Conservation (phyloP, 2,329 filamentous ascomycete genomes). For the Hypomyces perniciosus region DNA sequence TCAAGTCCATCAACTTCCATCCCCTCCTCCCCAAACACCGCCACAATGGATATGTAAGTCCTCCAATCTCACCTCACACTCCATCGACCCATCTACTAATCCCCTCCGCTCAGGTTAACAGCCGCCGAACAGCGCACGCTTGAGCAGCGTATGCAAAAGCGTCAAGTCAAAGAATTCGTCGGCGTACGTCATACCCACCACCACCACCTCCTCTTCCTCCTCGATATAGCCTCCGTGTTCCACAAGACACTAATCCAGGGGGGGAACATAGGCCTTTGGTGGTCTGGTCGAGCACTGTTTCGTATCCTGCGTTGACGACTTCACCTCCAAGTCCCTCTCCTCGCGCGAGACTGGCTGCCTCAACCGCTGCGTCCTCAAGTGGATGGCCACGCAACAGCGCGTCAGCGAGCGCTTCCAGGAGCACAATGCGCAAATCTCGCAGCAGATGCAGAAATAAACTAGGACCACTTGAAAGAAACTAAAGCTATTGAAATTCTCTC, state of each 20-base stretch:
- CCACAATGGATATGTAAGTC: slow-evolving; percentile 26
- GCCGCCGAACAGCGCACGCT: slow-evolving; percentile 84
- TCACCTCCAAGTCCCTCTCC: slow-evolving; percentile 92
- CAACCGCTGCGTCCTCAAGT: slow-evolving; percentile 92
- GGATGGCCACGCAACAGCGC: slow-evolving; percentile 84
- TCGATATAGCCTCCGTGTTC: not conserved
- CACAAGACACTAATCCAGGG: not conserved
- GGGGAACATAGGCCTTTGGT: slow-evolving; percentile 28
- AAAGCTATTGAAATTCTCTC: not conserved
- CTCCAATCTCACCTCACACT: not conserved
- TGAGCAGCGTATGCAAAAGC: slow-evolving; percentile 89
- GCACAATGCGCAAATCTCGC: slow-evolving; percentile 56
- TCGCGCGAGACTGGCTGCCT: slow-evolving; percentile 87
- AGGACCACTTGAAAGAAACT: slow-evolving; percentile 21
- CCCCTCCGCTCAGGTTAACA: slow-evolving; percentile 49
- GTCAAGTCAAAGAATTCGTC: slow-evolving; percentile 99
- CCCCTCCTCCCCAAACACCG: slow-evolving; percentile 10
- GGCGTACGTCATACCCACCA: slow-evolving; percentile 55
- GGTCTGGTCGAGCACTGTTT: slow-evolving; percentile 76
- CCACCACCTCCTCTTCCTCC: slow-evolving; percentile 5
- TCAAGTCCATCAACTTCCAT: not conserved
- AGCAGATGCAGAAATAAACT: slow-evolving; percentile 42
- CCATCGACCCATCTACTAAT: not conserved
- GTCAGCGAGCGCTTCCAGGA: slow-evolving; percentile 85
- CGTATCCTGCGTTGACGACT: slow-evolving; percentile 94